Evolutionary conservation across 805 yeast genomes (phyloP).

Genomic region (Blastobotrys mokoenaii): DNA sequence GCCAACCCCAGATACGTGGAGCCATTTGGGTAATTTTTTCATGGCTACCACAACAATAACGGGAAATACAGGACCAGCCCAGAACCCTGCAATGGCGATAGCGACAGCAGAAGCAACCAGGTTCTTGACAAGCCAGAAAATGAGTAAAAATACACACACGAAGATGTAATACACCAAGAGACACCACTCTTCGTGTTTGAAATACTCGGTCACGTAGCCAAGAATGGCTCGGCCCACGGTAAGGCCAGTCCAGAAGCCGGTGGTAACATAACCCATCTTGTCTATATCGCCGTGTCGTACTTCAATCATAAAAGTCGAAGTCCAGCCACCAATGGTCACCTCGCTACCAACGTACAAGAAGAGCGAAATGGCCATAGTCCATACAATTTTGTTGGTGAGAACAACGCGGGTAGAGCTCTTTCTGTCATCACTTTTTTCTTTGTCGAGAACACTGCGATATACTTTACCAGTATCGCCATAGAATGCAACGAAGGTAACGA

Average conservation of each 20-base stretch:
- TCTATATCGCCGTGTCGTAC: constrained; percentile 41
- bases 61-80: constrained; percentile 67
- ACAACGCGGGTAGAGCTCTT: constrained; percentile 4
- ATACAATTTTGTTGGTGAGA: constrained; percentile 13
- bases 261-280: constrained; percentile 52
- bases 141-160: constrained; percentile 33
- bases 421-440: constrained; percentile 1
- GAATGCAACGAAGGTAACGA: constrained; percentile 37
- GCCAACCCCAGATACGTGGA: constrained; percentile 63
- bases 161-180: constrained; percentile 24
- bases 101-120: constrained; percentile 39
- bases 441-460: constrained; percentile 6
- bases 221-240: constrained; percentile 54
- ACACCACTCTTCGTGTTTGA: constrained; percentile 13
- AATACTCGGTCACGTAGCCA: constrained; percentile 29
- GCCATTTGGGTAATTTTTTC: constrained; percentile 49
- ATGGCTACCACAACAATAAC: constrained; percentile 60
- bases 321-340: constrained; percentile 64
- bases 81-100: constrained; percentile 44
- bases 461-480: constrained; percentile 21
- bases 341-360: constrained; percentile 65
- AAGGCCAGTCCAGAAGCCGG: constrained; percentile 67
- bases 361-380: constrained; percentile 45
- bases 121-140: constrained; percentile 43
- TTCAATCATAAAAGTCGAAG: constrained; percentile 51